phyloP scores from a whole-genome alignment of 768 basidiomycete species.

The Rhodotorula kratochvilovae region DNA sequence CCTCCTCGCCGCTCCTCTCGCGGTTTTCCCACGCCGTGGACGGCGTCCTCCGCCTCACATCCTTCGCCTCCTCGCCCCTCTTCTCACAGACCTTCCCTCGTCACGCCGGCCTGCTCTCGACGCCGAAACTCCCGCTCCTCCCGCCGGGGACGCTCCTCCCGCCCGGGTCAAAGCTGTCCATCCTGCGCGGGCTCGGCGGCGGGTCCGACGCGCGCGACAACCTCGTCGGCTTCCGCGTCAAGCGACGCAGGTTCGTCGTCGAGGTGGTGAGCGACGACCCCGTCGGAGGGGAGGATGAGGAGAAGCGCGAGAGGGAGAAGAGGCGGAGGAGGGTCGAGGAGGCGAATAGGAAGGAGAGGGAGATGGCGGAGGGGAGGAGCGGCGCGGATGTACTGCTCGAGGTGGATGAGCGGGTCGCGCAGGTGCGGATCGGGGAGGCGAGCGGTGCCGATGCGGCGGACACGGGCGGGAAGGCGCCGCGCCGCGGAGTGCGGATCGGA shows the following conservation, averaged over 20 bases:
- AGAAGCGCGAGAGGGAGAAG: conserved; percentile 13
- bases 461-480: too few relatives aligned
- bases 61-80: conserved; percentile 58
- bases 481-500: conserved; percentile 10
- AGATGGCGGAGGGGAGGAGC: conserved; percentile 7
- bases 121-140: conserved; percentile 62
- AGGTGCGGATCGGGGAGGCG: neutral
- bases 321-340: conserved; percentile 17
- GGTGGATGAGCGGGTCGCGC: neutral
- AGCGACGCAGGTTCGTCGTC: conserved; percentile 75
- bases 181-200: conserved; percentile 67
- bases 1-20: conserved; percentile 22
- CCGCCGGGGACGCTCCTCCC: conserved; percentile 61
- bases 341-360: conserved; percentile 27
- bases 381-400: conserved; percentile 24
- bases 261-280: conserved; percentile 72
- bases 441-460: too few relatives aligned
- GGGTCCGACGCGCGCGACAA: conserved; percentile 75
- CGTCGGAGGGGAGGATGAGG: conserved; percentile 12
- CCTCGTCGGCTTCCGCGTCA: conserved; percentile 90
- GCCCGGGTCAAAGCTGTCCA: conserved; percentile 75
- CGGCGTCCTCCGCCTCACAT: conserved; percentile 37
- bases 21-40: conserved; percentile 36
- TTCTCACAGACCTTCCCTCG: conserved; percentile 69
- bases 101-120: conserved; percentile 77